Evolutionary conservation across 352 stramenopile genomes (phyloP).

Genomic region (Phytophthora nicotianae): DNA sequence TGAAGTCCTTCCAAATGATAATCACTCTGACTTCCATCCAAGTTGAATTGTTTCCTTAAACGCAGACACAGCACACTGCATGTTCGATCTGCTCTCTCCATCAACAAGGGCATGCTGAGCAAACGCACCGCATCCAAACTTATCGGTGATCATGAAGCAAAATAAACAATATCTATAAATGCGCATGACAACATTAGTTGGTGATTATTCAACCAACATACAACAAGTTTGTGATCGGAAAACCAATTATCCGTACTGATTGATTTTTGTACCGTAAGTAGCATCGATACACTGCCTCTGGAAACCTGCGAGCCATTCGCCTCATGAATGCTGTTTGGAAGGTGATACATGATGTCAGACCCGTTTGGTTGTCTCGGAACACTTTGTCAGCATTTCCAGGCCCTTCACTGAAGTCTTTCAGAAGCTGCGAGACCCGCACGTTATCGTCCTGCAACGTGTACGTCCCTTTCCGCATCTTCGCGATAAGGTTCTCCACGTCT

Average conservation of each 20-base stretch:
- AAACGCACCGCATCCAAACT: conserved; percentile 13
- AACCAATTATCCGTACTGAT: conserved; percentile 9
- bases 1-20: conserved; percentile 19
- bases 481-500: conserved; percentile 23
- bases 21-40: too few relatives aligned
- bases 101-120: too few relatives aligned
- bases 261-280: conserved; percentile 17
- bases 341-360: conserved; percentile 10
- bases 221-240: not conserved
- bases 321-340: conserved; percentile 15
- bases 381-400: conserved; percentile 14
- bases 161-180: conserved; percentile 19
- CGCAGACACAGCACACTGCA: too few relatives aligned
- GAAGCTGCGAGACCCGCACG: conserved; percentile 4
- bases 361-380: not conserved
- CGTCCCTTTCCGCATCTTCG: conserved; percentile 1
- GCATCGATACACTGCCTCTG: conserved; percentile 18
- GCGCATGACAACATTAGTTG: conserved; percentile 3
- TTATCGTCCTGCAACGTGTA: conserved; percentile 16
- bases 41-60: too few relatives aligned
- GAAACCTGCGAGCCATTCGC: conserved; percentile 14
- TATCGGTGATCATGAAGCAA: conserved; percentile 18
- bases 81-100: too few relatives aligned
- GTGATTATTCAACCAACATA: not conserved
- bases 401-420: conserved; percentile 15